Conservation (phyloP, 1,139 yeast species). For the Lodderomyces jiufengensis region DNA sequence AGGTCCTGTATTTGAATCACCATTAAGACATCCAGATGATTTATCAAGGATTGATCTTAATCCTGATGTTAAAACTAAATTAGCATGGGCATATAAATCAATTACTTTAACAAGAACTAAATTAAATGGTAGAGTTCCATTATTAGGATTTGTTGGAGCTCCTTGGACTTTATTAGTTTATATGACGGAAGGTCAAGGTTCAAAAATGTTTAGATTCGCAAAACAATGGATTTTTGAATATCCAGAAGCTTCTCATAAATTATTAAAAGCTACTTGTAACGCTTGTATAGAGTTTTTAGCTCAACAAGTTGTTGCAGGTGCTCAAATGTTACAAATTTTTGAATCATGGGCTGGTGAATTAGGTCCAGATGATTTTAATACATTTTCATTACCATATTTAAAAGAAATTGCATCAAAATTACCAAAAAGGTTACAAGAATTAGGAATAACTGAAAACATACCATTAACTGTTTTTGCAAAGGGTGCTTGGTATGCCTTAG, state of each 20-base stretch:
- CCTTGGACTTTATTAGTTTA: conserved; percentile 97
- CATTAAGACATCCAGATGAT: conserved; percentile 73
- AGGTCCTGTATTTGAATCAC: conserved; percentile 92
- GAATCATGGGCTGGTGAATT: conserved; percentile 99
- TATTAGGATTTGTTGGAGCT: conserved; percentile 94
- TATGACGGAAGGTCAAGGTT: conserved; percentile 98
- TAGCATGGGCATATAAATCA: conserved; percentile 93
- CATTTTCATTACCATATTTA: conserved; percentile 85
- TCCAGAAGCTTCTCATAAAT: conserved; percentile 66
- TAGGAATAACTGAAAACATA: conserved; percentile 66
- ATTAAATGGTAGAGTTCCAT: conserved; percentile 85
- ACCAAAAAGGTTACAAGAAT: conserved; percentile 65
- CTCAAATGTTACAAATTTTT: conserved; percentile 93
- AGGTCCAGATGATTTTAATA: conserved; percentile 82
- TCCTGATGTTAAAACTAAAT: conserved; percentile 69
- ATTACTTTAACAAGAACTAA: conserved; percentile 82
- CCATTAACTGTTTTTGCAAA: conserved; percentile 92
- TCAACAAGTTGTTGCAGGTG: conserved; percentile 95
- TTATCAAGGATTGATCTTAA: conserved; percentile 54
- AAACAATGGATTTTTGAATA: conserved; percentile 87
- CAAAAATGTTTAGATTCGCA: conserved; percentile 84
- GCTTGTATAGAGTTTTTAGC: conserved; percentile 91
- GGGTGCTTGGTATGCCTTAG: conserved; percentile 97
- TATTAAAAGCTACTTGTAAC: conserved; percentile 78
- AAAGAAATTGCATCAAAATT: conserved; percentile 69